Conservation (phyloP, 108 stramenopile species). For the Aurantiochytrium sp. region DNA sequence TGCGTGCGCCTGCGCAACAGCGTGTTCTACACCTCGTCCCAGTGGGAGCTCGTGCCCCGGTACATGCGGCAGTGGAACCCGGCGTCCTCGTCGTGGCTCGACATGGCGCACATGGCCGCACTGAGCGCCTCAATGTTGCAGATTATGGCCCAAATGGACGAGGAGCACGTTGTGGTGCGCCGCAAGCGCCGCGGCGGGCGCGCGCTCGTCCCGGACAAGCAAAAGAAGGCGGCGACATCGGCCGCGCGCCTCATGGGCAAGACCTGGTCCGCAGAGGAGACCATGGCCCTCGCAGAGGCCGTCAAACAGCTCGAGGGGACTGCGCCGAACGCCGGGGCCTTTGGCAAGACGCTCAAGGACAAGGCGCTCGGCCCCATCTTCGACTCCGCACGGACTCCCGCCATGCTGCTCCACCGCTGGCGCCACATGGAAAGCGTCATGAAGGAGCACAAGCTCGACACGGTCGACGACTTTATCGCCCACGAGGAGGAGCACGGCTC, state of each 20-base stretch:
- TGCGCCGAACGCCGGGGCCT: background rate
- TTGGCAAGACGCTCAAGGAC: conserved; percentile 13
- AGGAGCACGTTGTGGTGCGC: background rate
- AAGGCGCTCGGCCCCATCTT: background rate
- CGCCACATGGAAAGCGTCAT: background rate
- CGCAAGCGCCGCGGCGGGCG: background rate
- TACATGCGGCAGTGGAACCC: conserved; percentile 5
- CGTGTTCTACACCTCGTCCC: background rate
- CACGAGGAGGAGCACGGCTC: background rate
- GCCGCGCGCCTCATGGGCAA: background rate
- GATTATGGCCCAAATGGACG: background rate
- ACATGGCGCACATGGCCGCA: background rate
- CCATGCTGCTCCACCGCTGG: background rate
- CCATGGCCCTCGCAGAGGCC: conserved; percentile 4
- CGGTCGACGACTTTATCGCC: background rate
- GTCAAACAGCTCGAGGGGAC: background rate
- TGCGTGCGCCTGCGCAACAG: background rate
- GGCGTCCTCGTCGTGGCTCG: background rate
- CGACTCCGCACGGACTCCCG: background rate
- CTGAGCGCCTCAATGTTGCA: background rate
- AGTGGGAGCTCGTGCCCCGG: background rate
- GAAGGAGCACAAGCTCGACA: background rate
- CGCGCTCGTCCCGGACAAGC: background rate
- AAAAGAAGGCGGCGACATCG: background rate
- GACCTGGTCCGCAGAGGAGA: background rate